Base-by-base conservation (phyloP, 192 early-diverging fungal genomes). In the Pilaira anomala region DNA sequence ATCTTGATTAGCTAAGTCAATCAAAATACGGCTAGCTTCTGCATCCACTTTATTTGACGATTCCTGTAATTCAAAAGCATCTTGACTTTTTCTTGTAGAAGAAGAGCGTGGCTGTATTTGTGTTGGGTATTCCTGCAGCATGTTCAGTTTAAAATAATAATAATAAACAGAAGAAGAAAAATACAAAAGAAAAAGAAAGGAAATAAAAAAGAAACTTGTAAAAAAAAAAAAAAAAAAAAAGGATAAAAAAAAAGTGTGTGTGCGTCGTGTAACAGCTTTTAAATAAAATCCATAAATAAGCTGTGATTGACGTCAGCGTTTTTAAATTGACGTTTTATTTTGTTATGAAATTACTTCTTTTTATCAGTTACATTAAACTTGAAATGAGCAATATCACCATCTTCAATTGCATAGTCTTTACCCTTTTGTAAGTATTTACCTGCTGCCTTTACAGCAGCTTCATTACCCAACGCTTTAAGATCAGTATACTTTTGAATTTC, bases 341-440 rank as follows among this genome's bases (percentile, higher is more conserved):
- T 33, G 7, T 33, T 36, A 36, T 36, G n/a, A n/a, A n/a, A n/a
- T n/a, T 36, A 36, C 16, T 46, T 19, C 16, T 46, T 46, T 46
- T 46, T 46, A 18, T 46, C 44, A 18, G 13, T 19, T 6, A 19
- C 55, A 14, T 26, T 74, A 56, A 68, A 62, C 65, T 83, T 83
- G 74, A 83, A 83, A 57, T 76, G 76, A 12, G 69, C 64, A 24
- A 83, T 74, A 72, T 83, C 81, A 30, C 81, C 81, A 73, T 88
- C 87, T 62, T 85, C 73, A 24, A 93, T 80, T 12, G 83, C 67
- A 48, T 91, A 91, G 5, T 91, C 89, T 49, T 83, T 85, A 53
- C 91, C 89, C 68, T 90, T 86, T 69, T 80, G 80, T 41, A 78
- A 63, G 63, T 83, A 87, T 72, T 89, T 91, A 42, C 90, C 90